A percentile compares a stretch with the other conserved stretches of the same genome.
Conservation (phyloP, 2,329 filamentous ascomycete genomes). For the Bretziella fagacearum region DNA sequence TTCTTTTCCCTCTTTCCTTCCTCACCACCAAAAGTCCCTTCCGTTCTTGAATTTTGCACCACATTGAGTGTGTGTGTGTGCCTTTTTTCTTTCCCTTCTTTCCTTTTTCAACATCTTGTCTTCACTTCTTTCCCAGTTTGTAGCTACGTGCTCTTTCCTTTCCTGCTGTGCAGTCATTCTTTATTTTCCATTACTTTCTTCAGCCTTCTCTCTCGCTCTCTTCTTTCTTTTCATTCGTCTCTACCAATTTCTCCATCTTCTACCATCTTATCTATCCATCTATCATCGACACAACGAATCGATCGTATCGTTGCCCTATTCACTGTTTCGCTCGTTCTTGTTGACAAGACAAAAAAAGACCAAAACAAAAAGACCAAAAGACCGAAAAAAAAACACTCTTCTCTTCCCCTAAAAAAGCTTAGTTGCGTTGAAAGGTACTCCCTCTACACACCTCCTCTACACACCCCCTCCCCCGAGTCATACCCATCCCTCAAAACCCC, state of each 20-base stretch:
- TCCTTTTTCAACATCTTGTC: slow-evolving; percentile 1
- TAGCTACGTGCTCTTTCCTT: slow-evolving; percentile 1
- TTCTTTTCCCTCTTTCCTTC: slow-evolving; percentile 8
- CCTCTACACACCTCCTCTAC: background rate
- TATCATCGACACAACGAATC: background rate
- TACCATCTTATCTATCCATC: background rate
- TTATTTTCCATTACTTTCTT: slow-evolving; percentile 1
- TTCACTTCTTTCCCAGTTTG: slow-evolving; percentile 8
- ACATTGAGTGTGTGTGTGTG: slow-evolving; percentile 15
- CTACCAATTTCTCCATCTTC: background rate
- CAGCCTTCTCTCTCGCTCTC: slow-evolving; percentile 1
- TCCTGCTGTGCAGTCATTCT: slow-evolving; percentile 14
- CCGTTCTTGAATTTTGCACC: slow-evolving; percentile 15
- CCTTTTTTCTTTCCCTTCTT: slow-evolving; percentile 3
- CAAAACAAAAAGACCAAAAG: too few species aligned
- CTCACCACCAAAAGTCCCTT: slow-evolving; percentile 13
- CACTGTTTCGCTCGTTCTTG: background rate
- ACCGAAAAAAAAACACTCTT: too few species aligned
- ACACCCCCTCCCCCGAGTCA: too few species aligned
- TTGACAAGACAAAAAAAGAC: slow-evolving; percentile 4
- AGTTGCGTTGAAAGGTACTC: slow-evolving; percentile 1
- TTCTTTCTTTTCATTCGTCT: background rate
- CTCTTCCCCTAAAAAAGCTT: background rate
- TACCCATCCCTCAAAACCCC: background rate
- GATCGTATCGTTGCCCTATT: background rate